These are phyloP conservation scores for Spergularia azorica DNA, from an alignment of 179 eudicot species.

Conservation along the genomic window DNA sequence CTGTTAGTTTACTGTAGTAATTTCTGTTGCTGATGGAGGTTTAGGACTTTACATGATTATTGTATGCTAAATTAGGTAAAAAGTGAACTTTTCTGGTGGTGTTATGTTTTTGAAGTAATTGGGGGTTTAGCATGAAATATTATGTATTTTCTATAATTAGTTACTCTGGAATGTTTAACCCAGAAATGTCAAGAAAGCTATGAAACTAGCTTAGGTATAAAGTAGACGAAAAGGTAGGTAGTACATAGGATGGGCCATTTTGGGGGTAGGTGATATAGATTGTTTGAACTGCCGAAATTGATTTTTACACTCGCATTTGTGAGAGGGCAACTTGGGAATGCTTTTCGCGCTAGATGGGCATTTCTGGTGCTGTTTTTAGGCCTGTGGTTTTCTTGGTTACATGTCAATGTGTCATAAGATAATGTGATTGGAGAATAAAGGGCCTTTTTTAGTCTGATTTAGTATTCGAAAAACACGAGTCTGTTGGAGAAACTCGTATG, in stretches of 20 bases:
- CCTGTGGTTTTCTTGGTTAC: neutral
- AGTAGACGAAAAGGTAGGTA: neutral
- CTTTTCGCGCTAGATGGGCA: neutral
- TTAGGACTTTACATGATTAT: neutral
- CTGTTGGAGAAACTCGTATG: neutral
- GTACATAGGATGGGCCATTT: no score
- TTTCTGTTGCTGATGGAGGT: neutral
- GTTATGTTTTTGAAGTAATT: neutral
- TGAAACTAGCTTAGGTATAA: neutral
- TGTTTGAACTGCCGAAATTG: no score
- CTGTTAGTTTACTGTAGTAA: neutral
- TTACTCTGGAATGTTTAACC: neutral
- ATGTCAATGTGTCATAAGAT: neutral
- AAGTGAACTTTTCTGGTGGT: neutral
- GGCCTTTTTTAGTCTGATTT: neutral
- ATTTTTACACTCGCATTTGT: no score
- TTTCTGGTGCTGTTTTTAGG: neutral
- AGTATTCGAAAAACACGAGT: neutral
- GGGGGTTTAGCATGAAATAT: neutral
- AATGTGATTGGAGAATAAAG: conserved; percentile 23
- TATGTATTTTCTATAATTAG: neutral
- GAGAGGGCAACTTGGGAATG: no score
- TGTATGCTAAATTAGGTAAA: neutral
- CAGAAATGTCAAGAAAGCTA: neutral
- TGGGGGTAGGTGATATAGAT: no score